These are phyloP conservation scores for Coemansia sp. DNA, from an alignment of 192 early-diverging fungal species.

Conservation along the genomic window DNA sequence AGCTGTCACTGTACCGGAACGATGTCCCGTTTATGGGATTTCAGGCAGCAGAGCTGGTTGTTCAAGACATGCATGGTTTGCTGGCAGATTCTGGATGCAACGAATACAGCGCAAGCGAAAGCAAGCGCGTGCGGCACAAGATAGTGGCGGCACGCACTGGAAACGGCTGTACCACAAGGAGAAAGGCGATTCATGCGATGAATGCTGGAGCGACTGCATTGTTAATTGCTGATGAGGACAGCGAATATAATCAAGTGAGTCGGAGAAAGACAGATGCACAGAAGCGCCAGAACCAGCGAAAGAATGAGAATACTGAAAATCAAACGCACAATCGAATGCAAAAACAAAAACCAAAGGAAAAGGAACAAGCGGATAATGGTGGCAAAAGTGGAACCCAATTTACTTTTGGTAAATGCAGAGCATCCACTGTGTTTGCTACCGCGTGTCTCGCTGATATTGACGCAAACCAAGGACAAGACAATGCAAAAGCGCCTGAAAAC, in stretches of 20 bases:
- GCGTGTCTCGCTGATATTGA: neutral
- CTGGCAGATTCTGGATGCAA: conserved; percentile 44
- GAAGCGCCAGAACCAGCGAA: neutral
- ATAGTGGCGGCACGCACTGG: conserved; percentile 37
- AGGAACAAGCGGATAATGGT: neutral
- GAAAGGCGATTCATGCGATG: conserved; percentile 46
- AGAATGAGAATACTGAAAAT: neutral
- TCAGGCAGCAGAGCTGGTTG: conserved; percentile 25
- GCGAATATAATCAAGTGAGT: neutral
- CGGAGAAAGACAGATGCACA: neutral
- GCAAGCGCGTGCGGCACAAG: conserved; percentile 23
- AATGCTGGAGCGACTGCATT: conserved; percentile 43
- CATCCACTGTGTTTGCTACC: neutral
- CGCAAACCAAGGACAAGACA: neutral
- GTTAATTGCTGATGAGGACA: conserved; percentile 20
- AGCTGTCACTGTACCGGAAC: conserved; percentile 35
- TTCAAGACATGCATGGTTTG: conserved; percentile 29
- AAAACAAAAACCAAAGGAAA: conserved; percentile 1
- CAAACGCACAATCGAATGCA: conserved; percentile 10
- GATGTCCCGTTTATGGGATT: conserved; percentile 21
- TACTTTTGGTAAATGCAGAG: neutral
- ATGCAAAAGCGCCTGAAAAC: neutral
- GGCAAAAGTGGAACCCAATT: neutral
- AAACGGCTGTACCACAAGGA: conserved; percentile 37
- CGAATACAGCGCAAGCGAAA: conserved; percentile 38